These are phyloP conservation scores for Backusella morwellensis DNA, from an alignment of 192 early-diverging fungal genomes.

Conservation along the genomic window DNA sequence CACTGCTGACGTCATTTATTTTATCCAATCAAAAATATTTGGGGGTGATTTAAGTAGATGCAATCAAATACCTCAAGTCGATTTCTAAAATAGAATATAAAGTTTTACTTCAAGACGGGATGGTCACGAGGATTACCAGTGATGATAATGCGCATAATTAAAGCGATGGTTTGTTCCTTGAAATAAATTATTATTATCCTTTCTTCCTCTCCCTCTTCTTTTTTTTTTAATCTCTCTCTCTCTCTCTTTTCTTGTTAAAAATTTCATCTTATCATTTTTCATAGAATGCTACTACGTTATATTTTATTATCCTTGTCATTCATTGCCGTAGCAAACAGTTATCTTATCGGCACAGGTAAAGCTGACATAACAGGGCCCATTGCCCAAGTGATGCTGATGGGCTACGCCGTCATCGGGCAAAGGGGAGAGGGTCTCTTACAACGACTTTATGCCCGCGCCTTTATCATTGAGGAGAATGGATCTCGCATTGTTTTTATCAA, in stretches of 20 bases:
- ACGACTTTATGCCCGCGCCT: constrained; percentile 26
- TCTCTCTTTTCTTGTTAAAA: not conserved
- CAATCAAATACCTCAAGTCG: too few species aligned
- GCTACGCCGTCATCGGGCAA: constrained; percentile 30
- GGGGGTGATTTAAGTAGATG: too few species aligned
- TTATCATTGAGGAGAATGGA: constrained; percentile 20
- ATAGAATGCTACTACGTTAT: not conserved
- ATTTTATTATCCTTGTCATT: not conserved
- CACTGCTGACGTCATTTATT: too few species aligned
- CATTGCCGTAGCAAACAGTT: not conserved
- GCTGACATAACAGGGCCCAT: constrained; percentile 31
- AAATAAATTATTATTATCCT: not conserved
- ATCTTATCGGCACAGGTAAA: constrained; percentile 27
- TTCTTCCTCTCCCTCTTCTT: not conserved
- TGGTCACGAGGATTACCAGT: not conserved
- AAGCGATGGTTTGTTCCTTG: not conserved
- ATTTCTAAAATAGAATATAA: not conserved
- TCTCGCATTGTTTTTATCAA: constrained; percentile 28
- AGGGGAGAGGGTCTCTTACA: constrained; percentile 25
- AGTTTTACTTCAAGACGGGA: too few species aligned
- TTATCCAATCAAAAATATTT: too few species aligned
- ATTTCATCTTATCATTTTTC: not conserved
- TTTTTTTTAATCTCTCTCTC: constrained; percentile 3
- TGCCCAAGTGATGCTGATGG: constrained; percentile 33
- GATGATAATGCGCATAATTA: not conserved